Percentiles rank a stretch among this genome's conserved stretches.
phyloP scores from a whole-genome alignment of 176 grass and related monocot genomes.

The bread wheat (Triticum aestivum) region DNA sequence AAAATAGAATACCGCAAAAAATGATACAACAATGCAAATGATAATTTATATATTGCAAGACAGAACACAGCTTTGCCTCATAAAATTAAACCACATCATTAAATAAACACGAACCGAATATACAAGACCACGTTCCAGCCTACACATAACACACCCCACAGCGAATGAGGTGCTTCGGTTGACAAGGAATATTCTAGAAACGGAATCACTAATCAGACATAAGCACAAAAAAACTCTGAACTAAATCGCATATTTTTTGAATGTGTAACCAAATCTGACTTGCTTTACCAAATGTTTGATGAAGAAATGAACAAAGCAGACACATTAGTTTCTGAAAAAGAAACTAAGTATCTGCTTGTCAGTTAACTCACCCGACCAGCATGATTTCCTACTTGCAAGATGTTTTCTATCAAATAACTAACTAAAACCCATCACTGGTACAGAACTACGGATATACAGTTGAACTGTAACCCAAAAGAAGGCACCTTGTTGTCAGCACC shows the following conservation, averaged over 20 bases:
- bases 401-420: neutral
- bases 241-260: neutral
- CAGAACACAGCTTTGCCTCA: neutral
- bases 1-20: neutral
- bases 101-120: neutral
- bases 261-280: neutral
- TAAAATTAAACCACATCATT: slow-evolving; percentile 4
- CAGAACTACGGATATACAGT: neutral
- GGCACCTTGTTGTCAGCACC: neutral
- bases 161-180: neutral
- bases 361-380: neutral
- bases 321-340: neutral
- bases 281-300: neutral
- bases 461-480: neutral
- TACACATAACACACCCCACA: neutral
- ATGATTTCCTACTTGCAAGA: neutral
- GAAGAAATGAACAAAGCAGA: neutral
- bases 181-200: neutral
- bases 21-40: neutral
- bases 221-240: neutral
- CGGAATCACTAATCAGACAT: neutral
- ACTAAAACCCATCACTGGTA: neutral
- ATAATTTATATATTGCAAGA: neutral
- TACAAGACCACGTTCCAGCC: neutral
- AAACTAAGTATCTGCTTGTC: neutral